Percentiles rank a stretch among this genome's conserved stretches.
Conservation (phyloP, 2,329 filamentous ascomycete genomes). For the Apiospora sp. region DNA sequence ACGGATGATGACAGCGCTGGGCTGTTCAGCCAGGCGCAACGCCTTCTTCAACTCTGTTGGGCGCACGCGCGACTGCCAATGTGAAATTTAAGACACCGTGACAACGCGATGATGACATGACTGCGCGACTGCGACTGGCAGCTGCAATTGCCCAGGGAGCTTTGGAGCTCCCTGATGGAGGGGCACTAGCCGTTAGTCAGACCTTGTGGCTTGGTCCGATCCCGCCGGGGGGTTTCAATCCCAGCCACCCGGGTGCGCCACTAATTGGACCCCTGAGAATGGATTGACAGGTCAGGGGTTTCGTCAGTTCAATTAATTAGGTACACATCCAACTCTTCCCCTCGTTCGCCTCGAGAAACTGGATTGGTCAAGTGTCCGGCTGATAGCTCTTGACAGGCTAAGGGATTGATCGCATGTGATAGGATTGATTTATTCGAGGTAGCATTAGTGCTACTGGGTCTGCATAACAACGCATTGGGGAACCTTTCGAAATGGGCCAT, state of each 20-base stretch:
- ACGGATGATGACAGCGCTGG: not conserved
- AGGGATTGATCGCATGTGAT: not conserved
- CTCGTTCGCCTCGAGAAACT: not conserved
- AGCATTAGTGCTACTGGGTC: too few relatives aligned
- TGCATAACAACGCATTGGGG: too few relatives aligned
- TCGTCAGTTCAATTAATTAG: too few relatives aligned
- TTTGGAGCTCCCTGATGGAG: not conserved
- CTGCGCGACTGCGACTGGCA: not conserved
- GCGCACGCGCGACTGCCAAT: not conserved
- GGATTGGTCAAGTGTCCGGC: not conserved
- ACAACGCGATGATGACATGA: conserved; percentile 17
- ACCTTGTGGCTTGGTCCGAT: not conserved
- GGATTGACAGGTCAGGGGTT: not conserved
- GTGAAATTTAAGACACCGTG: not conserved
- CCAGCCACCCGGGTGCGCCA: not conserved
- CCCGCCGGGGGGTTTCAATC: not conserved
- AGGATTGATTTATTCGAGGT: too few relatives aligned
- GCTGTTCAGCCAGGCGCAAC: conserved; percentile 12
- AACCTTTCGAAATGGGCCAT: too few relatives aligned
- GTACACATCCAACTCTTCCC: not conserved
- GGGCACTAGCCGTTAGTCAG: not conserved
- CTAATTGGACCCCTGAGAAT: conserved; percentile 2
- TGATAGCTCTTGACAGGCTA: not conserved
- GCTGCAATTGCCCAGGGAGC: not conserved
- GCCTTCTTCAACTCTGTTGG: not conserved